These are phyloP conservation scores for Linum tenue DNA, from an alignment of 345 rosid genomes.

Conservation along the genomic window DNA sequence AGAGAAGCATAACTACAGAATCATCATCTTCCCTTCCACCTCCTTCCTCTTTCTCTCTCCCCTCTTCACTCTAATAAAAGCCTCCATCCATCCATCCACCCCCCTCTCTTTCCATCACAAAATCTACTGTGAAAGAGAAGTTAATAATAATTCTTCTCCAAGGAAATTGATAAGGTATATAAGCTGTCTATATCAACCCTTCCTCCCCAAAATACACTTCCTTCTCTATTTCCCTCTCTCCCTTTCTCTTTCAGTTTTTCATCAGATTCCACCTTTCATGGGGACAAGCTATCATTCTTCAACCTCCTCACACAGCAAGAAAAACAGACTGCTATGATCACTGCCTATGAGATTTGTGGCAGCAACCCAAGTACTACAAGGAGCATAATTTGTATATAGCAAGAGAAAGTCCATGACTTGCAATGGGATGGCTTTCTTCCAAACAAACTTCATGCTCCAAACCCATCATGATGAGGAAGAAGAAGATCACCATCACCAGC, in stretches of 20 bases:
- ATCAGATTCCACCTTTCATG: not conserved
- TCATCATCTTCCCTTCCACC: conserved; percentile 14
- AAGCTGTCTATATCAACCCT: conserved; percentile 25
- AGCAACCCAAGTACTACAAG: not conserved
- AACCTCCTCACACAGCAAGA: too few species aligned
- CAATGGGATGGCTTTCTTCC: conserved; percentile 88
- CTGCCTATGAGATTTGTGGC: not conserved
- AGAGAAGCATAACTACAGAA: conserved; percentile 28
- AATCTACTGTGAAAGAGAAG: not conserved
- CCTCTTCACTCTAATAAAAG: not conserved
- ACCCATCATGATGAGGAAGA: conserved; percentile 55
- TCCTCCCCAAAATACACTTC: conserved; percentile 16
- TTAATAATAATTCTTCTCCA: not conserved
- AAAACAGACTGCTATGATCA: too few species aligned
- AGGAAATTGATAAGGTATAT: conserved; percentile 26
- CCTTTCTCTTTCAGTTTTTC: not conserved
- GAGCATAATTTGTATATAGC: too few species aligned
- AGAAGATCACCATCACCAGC: conserved; percentile 44
- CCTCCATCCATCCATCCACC: too few species aligned
- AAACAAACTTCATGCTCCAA: conserved; percentile 81
- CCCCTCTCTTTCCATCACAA: too few species aligned
- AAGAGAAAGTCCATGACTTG: conserved; percentile 50
- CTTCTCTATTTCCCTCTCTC: conserved; percentile 5
- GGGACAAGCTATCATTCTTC: not conserved
- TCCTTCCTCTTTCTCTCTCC: conserved; percentile 6